Base-by-base conservation (phyloP, 148 eudicot species). In the Amaranthus palmeri region DNA sequence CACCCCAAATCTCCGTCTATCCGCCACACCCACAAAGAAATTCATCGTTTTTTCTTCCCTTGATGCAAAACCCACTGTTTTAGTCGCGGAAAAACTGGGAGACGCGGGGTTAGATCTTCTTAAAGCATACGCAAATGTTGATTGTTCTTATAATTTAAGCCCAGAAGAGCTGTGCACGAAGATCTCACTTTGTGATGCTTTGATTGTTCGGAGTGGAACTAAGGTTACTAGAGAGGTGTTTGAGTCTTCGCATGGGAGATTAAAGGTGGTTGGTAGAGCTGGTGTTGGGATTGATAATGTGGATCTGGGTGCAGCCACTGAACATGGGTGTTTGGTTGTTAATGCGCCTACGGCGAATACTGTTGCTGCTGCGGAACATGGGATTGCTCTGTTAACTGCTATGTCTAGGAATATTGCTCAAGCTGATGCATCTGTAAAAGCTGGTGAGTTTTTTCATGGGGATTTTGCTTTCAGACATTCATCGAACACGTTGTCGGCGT, bases 261-360 rank as follows among this genome's bases (percentile, higher is more conserved):
- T 96, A 64, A 92, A 86, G 83, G 99, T 96, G 4, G 99, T 96
- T 4, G 99, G 99, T 6, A 81, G 99, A 4, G 99, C 99, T 0
- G 99, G 99, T 8, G 99, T 96, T 8, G 99, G 99, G 47, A 96
- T 96, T 60, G 99, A 96, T 61, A 96, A 96, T 75, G 99, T 96
- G 76, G 99, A 96, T 88, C 90, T 96, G 72, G 88, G 87, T 15
- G 99, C 97, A 11, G 99, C 99, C 5, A 96, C 99, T 0, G 99
- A 96, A 70, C 96, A 91, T 60, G 99, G 99, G 3, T 95, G 99
- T 45, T 74, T 95, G 53, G 99, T 95, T 67, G 99, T 95, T 14
- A 96, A 96, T 71, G 97, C 97, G 10, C 99, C 99, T 3, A 96
- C 97, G 7, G 99, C 99, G 3, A 95, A 96, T 52, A 96, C 99